Evolutionary conservation across 1,284 basidiomycete species (phyloP).

Genomic region (Marasmius sp.): DNA sequence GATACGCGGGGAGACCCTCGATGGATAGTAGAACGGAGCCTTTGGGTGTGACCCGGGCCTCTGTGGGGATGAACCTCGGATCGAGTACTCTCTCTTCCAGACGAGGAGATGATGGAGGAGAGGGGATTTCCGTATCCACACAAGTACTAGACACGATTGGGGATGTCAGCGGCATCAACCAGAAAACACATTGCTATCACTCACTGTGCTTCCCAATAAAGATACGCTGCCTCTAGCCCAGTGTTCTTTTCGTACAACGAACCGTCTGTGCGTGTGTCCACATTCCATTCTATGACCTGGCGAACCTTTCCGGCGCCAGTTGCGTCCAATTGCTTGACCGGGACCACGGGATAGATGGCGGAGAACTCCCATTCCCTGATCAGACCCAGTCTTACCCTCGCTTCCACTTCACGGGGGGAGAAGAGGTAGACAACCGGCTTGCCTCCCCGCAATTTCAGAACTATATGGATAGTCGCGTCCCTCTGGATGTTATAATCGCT

Average conservation of each 20-base stretch:
- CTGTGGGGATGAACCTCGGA: conserved; percentile 4
- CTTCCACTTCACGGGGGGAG: conserved; percentile 21
- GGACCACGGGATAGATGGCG: conserved; percentile 30
- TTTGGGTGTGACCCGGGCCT: not conserved
- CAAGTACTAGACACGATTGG: not conserved
- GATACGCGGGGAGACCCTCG: conserved; percentile 9
- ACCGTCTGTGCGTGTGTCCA: not conserved
- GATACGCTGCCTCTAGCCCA: not conserved
- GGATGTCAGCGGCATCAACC: not conserved
- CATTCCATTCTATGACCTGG: not conserved
- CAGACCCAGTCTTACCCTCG: conserved; percentile 25
- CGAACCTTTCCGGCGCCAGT: conserved; percentile 3
- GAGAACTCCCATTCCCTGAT: conserved; percentile 30
- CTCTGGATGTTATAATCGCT: not conserved
- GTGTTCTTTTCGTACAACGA: not conserved
- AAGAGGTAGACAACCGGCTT: conserved; percentile 35
- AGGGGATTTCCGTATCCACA: not conserved
- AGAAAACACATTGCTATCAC: not conserved
- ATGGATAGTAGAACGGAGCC: conserved; percentile 6
- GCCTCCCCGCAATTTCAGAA: not conserved
- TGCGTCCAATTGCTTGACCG: not conserved
- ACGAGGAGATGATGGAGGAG: conserved; percentile 13
- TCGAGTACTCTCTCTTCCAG: not conserved
- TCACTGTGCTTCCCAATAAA: conserved; percentile 1
- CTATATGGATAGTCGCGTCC: not conserved